These are phyloP conservation scores for Glycyrrhiza uralensis DNA, from an alignment of 306 rosid genomes.

Conservation along the genomic window DNA sequence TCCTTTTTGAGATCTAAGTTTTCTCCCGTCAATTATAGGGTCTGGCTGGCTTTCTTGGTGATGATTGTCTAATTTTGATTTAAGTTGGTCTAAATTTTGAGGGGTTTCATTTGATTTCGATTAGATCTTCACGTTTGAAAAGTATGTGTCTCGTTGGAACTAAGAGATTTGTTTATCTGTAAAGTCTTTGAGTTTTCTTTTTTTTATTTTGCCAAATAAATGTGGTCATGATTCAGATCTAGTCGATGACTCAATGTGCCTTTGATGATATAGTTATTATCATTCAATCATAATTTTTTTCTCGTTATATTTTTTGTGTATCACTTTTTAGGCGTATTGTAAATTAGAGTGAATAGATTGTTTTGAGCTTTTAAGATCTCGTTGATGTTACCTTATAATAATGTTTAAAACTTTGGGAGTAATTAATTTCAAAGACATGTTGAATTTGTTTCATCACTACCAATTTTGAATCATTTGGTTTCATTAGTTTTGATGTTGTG, in stretches of 20 bases:
- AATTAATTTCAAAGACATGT: not conserved
- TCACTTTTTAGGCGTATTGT: not conserved
- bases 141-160: not conserved
- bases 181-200: not conserved
- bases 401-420: not conserved
- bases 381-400: not conserved
- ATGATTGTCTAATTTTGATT: not conserved
- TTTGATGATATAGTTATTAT: not conserved
- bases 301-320: not conserved
- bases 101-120: conserved; percentile 5
- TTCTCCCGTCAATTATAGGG: not conserved
- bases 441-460: not conserved
- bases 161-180: not conserved
- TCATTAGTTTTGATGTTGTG: not conserved
- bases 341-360: not conserved
- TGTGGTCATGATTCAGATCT: conserved; percentile 19
- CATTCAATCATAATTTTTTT: not conserved
- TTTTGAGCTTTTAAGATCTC: not conserved
- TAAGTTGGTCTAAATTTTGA: not conserved
- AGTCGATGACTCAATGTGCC: not conserved
- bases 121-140: conserved; percentile 3
- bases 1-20: not conserved
- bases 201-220: not conserved
- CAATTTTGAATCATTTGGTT: not conserved
- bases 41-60: not conserved